phyloP scores from a whole-genome alignment of 441 rosid genomes.

The Breynia disticha region DNA sequence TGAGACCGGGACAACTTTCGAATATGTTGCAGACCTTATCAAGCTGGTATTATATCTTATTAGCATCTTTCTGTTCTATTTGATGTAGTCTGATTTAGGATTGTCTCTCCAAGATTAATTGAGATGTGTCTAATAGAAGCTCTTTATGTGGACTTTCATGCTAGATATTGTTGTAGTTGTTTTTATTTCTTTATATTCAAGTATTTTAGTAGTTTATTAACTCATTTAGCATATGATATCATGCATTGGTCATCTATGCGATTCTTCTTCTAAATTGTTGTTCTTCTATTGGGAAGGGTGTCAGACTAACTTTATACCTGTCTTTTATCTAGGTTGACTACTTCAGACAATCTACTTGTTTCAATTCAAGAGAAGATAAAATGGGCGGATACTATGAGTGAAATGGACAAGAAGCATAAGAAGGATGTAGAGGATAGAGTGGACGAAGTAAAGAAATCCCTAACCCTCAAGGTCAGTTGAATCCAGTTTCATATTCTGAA shows the following conservation, averaged over 20 bases:
- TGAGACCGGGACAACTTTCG: conserved; percentile 84
- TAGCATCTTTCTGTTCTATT: background rate
- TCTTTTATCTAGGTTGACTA: conserved; percentile 50
- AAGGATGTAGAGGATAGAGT: conserved; percentile 74
- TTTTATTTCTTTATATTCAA: too few relatives aligned
- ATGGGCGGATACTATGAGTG: conserved; percentile 97
- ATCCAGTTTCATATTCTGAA: conserved; percentile 25
- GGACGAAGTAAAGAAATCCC: conserved; percentile 82
- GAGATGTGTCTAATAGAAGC: too few relatives aligned
- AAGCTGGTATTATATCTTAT: conserved; percentile 45
- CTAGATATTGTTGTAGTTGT: too few relatives aligned
- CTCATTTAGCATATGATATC: too few relatives aligned
- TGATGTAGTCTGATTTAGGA: background rate
- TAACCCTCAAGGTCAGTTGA: conserved; percentile 86
- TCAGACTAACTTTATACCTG: conserved; percentile 9
- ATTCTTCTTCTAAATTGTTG: background rate
- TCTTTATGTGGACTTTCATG: too few relatives aligned
- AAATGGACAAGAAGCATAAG: conserved; percentile 63
- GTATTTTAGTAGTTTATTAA: too few relatives aligned
- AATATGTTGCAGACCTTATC: conserved; percentile 87
- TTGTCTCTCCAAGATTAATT: background rate
- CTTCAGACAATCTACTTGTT: conserved; percentile 76
- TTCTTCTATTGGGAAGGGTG: conserved; percentile 3
- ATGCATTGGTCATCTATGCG: too few relatives aligned
- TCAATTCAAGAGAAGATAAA: conserved; percentile 94